Percentiles rank a stretch among this genome's conserved stretches.
Conservation (phyloP, 2,329 filamentous ascomycete genomes). For the Tolypocladium ovalisporum region DNA sequence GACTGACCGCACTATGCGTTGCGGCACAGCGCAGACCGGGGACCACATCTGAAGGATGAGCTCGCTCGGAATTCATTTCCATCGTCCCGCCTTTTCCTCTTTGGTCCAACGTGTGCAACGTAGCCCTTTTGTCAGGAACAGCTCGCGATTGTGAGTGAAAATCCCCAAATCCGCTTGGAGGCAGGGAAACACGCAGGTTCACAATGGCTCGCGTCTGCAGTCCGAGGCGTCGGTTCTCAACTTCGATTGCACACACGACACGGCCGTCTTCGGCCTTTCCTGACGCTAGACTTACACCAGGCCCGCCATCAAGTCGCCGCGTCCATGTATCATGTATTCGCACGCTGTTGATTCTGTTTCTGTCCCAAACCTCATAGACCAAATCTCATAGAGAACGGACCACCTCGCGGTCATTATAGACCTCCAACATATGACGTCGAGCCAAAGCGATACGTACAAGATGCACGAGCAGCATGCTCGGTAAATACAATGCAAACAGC, state of each 20-base stretch:
- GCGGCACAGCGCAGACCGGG: background rate
- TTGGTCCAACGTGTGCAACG: background rate
- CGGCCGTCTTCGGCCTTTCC: background rate
- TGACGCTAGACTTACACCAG: background rate
- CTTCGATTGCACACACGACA: background rate
- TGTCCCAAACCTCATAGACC: background rate
- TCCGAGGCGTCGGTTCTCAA: background rate
- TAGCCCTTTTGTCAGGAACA: background rate
- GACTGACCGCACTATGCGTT: background rate
- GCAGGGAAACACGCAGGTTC: no score
- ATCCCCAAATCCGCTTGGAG: no score
- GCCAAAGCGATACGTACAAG: background rate
- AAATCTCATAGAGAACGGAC: background rate
- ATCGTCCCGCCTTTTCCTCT: no score
- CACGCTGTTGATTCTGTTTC: background rate
- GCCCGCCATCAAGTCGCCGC: background rate
- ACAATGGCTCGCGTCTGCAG: no score
- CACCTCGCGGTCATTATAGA: background rate
- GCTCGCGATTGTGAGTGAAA: no score
- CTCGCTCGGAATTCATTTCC: background rate
- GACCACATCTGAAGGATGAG: background rate
- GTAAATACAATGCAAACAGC: background rate
- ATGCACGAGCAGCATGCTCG: background rate
- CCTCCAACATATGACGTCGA: background rate
- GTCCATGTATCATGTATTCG: background rate